Base-by-base conservation (phyloP, 208 protist species). In the Crithidia brevicula region DNA sequence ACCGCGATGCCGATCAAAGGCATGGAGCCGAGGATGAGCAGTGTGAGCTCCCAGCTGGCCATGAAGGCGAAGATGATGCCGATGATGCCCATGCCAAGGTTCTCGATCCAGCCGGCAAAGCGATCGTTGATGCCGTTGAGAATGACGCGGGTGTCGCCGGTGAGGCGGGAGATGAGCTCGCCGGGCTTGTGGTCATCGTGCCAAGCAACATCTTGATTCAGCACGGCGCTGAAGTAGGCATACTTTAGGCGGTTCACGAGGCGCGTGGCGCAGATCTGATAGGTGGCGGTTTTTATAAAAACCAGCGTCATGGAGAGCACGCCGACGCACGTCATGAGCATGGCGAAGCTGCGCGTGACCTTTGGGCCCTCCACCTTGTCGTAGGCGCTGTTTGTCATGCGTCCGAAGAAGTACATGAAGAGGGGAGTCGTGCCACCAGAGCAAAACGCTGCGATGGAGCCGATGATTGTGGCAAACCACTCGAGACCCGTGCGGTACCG, bases 91-190 rank as follows among this genome's bases (percentile, higher is more conserved):
- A 86, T 91, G 47, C 77, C 72, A 3, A 84, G 18, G 67, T 91
- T 85, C 62, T 83, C 64, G 43, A 96, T 75, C 52, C 85, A 83
- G 36, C 81, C 72, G 9, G 84, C 78, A 45, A 95, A 72, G 63
- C 92, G 92, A 60, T 96, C 91, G 74, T 92, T 92, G 52, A 96
- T 91, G 50, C 87, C 93, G 65, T 93, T 93, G 61, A 94, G 85
- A 11, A 95, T 71, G 27, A 96, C 78, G 30, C 77, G 72, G 5
- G 78, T 91, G 64, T 93, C 89, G 9, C 85, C 85, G 8, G 82
- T 88, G 59, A 92, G 78, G 50, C 85, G 85, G 25, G 85, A 83
- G 45, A 86, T 89, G 34, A 93, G 75, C 51, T 78, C 81, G n/a
- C 85, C 88, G 30, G 86, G 75, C 28, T 72, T 91, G 59, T 87